Evolutionary conservation across 805 yeast species (phyloP).

Genomic region (Lipomyces lipofer): DNA sequence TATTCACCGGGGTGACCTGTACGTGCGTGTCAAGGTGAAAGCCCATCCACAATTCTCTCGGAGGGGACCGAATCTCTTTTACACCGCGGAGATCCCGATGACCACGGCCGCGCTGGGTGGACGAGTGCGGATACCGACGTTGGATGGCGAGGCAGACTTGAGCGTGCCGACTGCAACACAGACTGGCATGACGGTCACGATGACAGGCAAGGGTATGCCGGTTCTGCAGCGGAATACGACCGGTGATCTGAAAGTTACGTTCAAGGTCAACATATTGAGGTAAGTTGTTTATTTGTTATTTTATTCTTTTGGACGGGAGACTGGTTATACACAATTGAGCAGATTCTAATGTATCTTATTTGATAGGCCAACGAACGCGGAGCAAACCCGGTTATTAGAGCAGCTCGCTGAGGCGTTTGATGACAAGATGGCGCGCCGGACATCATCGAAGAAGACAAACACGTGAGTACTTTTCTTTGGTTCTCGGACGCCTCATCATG

Average conservation of each 20-base stretch:
- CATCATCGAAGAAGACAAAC: background rate
- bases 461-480: conserved; percentile 6
- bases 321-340: too few relatives aligned
- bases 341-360: too few relatives aligned
- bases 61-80: conserved; percentile 63
- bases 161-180: conserved; percentile 86
- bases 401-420: conserved; percentile 89
- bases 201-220: conserved; percentile 90
- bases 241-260: conserved; percentile 77
- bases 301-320: too few relatives aligned
- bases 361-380: conserved; percentile 66
- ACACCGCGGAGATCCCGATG: conserved; percentile 71
- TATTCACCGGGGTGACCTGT: conserved; percentile 80
- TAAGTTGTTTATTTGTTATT: background rate
- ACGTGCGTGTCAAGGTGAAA: conserved; percentile 74
- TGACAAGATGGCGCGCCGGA: conserved; percentile 62
- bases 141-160: conserved; percentile 76
- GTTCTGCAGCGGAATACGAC: conserved; percentile 47
- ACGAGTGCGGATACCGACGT: conserved; percentile 82
- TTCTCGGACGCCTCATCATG: background rate
- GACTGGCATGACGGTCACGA: conserved; percentile 66
- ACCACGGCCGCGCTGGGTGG: conserved; percentile 98
- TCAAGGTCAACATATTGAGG: conserved; percentile 65
- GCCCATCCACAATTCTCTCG: conserved; percentile 73
- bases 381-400: conserved; percentile 86